Evolutionary conservation across 352 stramenopile species (phyloP).

Genomic region (Phytopythium chamaehyphon): DNA sequence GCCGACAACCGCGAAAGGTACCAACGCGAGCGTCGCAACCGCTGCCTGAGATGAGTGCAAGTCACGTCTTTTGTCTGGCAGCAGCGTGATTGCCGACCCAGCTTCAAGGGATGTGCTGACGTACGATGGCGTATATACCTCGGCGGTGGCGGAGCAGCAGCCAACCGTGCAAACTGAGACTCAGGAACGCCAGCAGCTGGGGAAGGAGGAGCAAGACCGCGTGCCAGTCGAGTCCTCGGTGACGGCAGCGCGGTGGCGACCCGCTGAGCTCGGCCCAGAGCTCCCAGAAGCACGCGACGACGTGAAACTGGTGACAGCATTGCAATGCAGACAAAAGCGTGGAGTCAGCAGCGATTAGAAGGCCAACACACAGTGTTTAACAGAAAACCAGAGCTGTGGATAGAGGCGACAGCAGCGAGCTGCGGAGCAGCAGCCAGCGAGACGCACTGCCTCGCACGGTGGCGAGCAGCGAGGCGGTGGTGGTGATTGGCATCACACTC

Average conservation of each 20-base stretch:
- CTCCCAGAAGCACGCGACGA: constrained; percentile 10
- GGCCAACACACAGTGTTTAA: neutral
- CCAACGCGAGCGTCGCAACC: constrained; percentile 4
- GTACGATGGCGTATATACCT: neutral
- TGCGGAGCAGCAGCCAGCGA: neutral
- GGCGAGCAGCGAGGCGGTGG: neutral
- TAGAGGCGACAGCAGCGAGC: neutral
- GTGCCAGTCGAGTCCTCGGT: constrained; percentile 4
- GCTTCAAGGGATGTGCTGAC: neutral
- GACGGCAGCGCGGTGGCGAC: constrained; percentile 1
- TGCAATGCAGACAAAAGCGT: neutral
- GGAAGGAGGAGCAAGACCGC: constrained; percentile 11
- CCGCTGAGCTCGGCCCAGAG: constrained; percentile 6
- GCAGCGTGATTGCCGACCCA: neutral
- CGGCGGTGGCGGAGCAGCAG: neutral
- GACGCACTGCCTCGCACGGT: neutral
- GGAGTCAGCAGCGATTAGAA: no score
- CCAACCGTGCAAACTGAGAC: constrained; percentile 5
- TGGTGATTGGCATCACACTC: neutral
- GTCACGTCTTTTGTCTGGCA: constrained; percentile 4
- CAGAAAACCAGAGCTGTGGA: neutral
- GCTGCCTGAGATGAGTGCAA: constrained; percentile 6
- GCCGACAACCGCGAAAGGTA: constrained; percentile 10
- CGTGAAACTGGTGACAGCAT: neutral
- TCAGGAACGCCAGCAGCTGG: constrained; percentile 11